A percentile compares a stretch with the other conserved stretches of the same genome.
phyloP scores from a whole-genome alignment of 2,329 filamentous ascomycete genomes.

The Dryadomyces quercivorus region DNA sequence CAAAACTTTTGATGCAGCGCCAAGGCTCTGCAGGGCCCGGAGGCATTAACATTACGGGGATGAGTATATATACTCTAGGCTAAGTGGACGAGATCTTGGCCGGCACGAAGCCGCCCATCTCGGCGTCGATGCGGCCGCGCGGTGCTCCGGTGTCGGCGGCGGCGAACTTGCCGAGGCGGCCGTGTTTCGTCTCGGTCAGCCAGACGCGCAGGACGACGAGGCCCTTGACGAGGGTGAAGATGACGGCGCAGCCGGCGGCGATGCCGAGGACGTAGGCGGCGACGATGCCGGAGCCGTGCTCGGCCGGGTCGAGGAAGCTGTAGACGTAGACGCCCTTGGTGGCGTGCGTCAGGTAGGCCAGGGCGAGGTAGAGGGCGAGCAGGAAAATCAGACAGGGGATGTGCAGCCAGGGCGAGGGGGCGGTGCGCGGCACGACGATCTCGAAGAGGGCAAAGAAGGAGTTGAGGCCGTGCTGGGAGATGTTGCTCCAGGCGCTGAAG shows the following conservation, averaged over 20 bases:
- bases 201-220: conserved; percentile 37
- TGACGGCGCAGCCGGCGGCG: conserved; percentile 34
- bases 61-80: too few relatives aligned
- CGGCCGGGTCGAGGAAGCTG: conserved; percentile 54
- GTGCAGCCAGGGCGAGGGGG: conserved; percentile 49
- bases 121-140: neutral
- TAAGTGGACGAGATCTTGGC: neutral
- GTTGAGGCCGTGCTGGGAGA: conserved; percentile 68
- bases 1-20: too few relatives aligned
- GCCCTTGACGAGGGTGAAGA: conserved; percentile 39
- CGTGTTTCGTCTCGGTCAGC: conserved; percentile 29
- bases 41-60: neutral
- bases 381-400: conserved; percentile 57
- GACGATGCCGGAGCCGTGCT: conserved; percentile 39
- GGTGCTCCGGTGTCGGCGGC: neutral
- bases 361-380: conserved; percentile 56
- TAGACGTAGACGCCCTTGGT: conserved; percentile 68
- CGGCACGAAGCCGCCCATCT: neutral
- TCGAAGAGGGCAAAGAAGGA: conserved; percentile 63
- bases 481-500: conserved; percentile 51
- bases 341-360: conserved; percentile 62
- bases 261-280: conserved; percentile 54
- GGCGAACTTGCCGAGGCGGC: neutral
- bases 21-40: too few relatives aligned
- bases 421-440: conserved; percentile 54